phyloP scores from a whole-genome alignment of 352 stramenopile species.

The Plasmopara viticola region DNA sequence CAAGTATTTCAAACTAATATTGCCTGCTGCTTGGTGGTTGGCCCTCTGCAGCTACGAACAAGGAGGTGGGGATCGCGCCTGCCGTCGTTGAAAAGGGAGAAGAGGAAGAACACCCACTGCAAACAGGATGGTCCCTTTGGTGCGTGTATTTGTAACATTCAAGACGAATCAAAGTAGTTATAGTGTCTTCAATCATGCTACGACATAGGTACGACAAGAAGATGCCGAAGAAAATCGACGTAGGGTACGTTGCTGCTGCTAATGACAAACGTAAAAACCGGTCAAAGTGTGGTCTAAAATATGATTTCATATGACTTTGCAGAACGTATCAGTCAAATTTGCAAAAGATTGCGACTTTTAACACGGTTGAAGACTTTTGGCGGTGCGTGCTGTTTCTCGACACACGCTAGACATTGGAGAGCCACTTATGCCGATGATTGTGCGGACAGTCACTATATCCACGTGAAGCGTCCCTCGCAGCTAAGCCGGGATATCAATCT shows the following conservation, averaged over 20 bases:
- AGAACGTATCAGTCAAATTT: constrained; percentile 49
- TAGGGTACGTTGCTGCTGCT: constrained; percentile 44
- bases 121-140: constrained; percentile 88
- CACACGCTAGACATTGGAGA: background rate
- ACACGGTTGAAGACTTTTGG: constrained; percentile 91
- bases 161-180: background rate
- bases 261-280: too few relatives aligned
- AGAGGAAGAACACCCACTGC: constrained; percentile 74
- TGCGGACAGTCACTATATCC: constrained; percentile 78
- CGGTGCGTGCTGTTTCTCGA: constrained; percentile 32
- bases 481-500: constrained; percentile 89
- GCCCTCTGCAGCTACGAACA: constrained; percentile 17
- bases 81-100: constrained; percentile 24
- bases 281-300: too few relatives aligned
- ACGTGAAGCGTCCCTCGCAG: constrained; percentile 90
- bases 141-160: constrained; percentile 21
- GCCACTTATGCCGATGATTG: constrained; percentile 3
- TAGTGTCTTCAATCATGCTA: too few relatives aligned
- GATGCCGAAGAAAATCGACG: constrained; percentile 86
- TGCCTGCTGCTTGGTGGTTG: too few relatives aligned
- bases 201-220: constrained; percentile 90
- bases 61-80: constrained; percentile 18
- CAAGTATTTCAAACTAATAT: too few relatives aligned
- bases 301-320: background rate
- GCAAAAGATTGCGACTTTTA: constrained; percentile 87